Percentiles rank a stretch among this genome's conserved stretches.
Conservation (phyloP, 768 basidiomycete species). For the Nevesoporus exiguus region DNA sequence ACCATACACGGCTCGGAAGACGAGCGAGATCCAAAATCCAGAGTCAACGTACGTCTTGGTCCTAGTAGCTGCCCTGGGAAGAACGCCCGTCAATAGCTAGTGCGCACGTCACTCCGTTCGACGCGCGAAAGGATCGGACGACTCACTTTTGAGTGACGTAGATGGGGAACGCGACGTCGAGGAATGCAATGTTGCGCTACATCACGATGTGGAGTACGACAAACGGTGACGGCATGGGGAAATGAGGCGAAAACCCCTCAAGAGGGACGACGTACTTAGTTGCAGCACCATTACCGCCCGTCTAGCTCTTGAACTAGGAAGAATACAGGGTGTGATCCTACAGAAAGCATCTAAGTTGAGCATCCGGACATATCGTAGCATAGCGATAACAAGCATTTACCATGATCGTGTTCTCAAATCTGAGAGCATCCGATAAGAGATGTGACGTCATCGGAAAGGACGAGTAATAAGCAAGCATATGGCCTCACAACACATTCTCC, state of each 20-base stretch:
- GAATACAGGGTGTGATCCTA: not conserved
- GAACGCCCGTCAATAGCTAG: no score
- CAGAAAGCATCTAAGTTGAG: not conserved
- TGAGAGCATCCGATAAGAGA: no score
- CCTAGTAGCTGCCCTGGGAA: not conserved
- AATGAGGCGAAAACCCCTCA: not conserved
- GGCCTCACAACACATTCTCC: no score
- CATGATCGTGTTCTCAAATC: not conserved
- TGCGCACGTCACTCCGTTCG: not conserved
- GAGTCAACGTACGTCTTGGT: no score
- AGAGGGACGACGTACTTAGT: not conserved
- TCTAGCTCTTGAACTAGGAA: not conserved
- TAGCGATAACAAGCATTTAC: not conserved
- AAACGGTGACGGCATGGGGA: no score
- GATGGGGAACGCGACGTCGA: constrained; percentile 8
- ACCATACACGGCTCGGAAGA: no score
- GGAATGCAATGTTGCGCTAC: constrained; percentile 54
- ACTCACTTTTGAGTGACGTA: not conserved
- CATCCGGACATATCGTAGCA: not conserved
- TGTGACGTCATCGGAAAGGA: not conserved
- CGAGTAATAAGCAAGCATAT: no score
- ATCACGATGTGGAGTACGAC: constrained; percentile 34
- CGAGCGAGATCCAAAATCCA: no score
- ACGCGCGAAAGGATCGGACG: not conserved
- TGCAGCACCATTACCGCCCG: not conserved